A percentile compares a stretch with the other conserved stretches of the same genome.
phyloP scores from a whole-genome alignment of 2,329 filamentous ascomycete species.

The Rhexocercosporidium sp. region DNA sequence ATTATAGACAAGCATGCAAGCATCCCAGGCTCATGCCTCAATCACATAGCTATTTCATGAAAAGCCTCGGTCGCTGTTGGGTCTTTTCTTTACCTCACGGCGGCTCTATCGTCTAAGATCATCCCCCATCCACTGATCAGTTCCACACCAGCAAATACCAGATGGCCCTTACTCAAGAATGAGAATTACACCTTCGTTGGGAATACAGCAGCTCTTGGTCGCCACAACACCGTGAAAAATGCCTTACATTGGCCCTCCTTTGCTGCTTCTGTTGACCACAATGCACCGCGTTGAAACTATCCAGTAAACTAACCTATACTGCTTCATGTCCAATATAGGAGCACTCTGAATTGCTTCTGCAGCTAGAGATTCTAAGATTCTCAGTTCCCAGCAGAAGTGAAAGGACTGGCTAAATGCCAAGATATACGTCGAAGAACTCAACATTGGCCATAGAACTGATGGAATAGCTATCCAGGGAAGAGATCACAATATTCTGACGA shows the following conservation, averaged over 20 bases:
- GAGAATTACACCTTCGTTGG: background rate
- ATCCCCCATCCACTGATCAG: background rate
- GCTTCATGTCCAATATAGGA: background rate
- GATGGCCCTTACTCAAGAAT: background rate
- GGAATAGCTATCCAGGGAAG: background rate
- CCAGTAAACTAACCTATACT: background rate
- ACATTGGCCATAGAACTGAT: constrained; percentile 6
- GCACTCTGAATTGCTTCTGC: background rate
- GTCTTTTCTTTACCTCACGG: background rate
- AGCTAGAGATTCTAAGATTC: background rate
- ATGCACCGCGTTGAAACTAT: background rate
- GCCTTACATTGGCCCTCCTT: background rate
- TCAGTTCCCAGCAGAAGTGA: constrained; percentile 2
- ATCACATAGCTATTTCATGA: background rate
- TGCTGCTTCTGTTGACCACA: background rate
- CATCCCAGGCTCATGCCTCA: background rate
- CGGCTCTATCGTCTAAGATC: background rate
- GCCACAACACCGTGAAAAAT: background rate
- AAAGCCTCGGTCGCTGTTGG: background rate
- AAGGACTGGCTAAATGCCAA: background rate
- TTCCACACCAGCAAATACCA: background rate
- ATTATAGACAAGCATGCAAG: background rate
- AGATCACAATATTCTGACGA: constrained; percentile 1
- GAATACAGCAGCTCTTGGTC: background rate
- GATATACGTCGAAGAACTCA: background rate